These are phyloP conservation scores for Graphiopsis chlorocephala DNA, from an alignment of 2,329 filamentous ascomycete genomes.

Conservation along the genomic window DNA sequence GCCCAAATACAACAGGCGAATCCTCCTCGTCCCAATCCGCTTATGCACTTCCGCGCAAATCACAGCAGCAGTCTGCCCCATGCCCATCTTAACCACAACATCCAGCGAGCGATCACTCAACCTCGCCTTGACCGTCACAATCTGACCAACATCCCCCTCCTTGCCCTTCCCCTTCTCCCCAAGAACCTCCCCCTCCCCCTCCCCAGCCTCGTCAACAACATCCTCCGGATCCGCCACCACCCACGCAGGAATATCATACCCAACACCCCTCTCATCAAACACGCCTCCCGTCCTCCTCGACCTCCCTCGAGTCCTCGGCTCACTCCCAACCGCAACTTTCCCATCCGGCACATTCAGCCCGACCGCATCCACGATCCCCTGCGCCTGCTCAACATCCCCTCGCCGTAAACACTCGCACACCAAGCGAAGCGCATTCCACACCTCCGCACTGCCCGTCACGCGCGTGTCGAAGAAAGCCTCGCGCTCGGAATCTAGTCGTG, in stretches of 20 bases:
- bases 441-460: constrained; percentile 71
- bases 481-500: constrained; percentile 67
- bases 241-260: constrained; percentile 47
- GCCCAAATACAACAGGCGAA: constrained; percentile 78
- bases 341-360: constrained; percentile 53
- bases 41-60: constrained; percentile 63
- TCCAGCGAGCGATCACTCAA: constrained; percentile 41
- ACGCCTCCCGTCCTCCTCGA: constrained; percentile 36
- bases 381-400: constrained; percentile 55
- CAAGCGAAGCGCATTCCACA: constrained; percentile 73
- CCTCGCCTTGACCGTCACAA: constrained; percentile 35
- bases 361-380: constrained; percentile 75
- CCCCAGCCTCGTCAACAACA: constrained; percentile 22
- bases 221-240: constrained; percentile 44
- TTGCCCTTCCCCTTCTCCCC: constrained; percentile 32
- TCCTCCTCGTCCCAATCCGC: constrained; percentile 57
- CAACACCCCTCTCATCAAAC: constrained; percentile 43
- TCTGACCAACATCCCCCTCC: constrained; percentile 32
- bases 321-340: constrained; percentile 23
- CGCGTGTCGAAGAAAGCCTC: constrained; percentile 87
- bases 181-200: constrained; percentile 29
- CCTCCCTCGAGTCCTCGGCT: constrained; percentile 11
- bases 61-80: constrained; percentile 57
- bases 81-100: constrained; percentile 35
- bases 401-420: constrained; percentile 66